A percentile compares a stretch with the other conserved stretches of the same genome.
Evolutionary conservation across 495 filamentous ascomycete genomes (phyloP).

Genomic region (Penicillium cataractarum): DNA sequence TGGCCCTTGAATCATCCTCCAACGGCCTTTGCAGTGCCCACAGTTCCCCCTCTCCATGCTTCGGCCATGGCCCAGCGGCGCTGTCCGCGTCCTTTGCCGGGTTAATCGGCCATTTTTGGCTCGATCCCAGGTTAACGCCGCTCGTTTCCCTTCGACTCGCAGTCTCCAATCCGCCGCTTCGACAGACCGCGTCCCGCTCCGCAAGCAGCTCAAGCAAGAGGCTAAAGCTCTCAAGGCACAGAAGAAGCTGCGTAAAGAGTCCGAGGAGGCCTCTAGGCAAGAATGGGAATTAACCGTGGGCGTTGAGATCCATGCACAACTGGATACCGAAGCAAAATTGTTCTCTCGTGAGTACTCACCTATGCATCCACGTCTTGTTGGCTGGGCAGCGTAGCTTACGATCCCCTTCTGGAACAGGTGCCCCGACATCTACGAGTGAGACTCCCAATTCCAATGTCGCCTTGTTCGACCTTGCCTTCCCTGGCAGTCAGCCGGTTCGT

Average conservation of each 20-base stretch:
- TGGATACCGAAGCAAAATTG: constrained; percentile 83
- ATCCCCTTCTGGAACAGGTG: constrained; percentile 43
- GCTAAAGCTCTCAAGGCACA: constrained; percentile 54
- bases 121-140: not conserved
- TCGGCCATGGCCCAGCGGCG: constrained; percentile 40
- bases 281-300: constrained; percentile 91
- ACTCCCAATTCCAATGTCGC: constrained; percentile 83
- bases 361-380: not conserved
- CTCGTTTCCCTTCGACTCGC: constrained; percentile 23
- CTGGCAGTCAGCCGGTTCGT: constrained; percentile 77
- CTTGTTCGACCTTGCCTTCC: constrained; percentile 85
- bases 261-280: constrained; percentile 41
- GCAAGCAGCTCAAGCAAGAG: constrained; percentile 76
- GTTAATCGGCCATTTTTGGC: constrained; percentile 16
- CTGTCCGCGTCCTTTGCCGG: constrained; percentile 32
- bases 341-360: constrained; percentile 64
- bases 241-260: constrained; percentile 42
- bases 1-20: too few species aligned
- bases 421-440: constrained; percentile 68
- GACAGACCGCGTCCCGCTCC: constrained; percentile 56
- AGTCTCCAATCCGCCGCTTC: constrained; percentile 29
- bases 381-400: not conserved
- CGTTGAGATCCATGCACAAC: constrained; percentile 95
- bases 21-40: constrained; percentile 2
- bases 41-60: constrained; percentile 36